A percentile compares a stretch with the other conserved stretches of the same genome.
Evolutionary conservation across 2,329 filamentous ascomycete genomes (phyloP).

Genomic region (Aspergillus novofumigatus): DNA sequence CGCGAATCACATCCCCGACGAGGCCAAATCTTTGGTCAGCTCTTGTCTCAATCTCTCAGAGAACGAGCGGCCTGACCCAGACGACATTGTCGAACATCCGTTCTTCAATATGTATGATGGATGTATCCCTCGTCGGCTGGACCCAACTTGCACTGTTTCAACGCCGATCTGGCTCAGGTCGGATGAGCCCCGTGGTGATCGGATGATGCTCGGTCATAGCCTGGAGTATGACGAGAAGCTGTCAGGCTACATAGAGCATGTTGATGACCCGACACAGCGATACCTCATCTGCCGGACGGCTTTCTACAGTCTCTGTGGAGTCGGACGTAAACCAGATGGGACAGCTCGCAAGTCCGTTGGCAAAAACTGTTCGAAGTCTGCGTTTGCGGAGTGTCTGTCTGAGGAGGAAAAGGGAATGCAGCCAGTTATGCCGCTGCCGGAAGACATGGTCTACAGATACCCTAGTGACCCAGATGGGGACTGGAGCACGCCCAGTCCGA

Average conservation of each 20-base stretch:
- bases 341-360: constrained; percentile 40
- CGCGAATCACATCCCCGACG: constrained; percentile 45
- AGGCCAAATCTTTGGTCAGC: constrained; percentile 47
- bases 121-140: constrained; percentile 43
- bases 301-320: constrained; percentile 44
- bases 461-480: constrained; percentile 39
- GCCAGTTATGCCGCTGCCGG: constrained; percentile 43
- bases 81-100: constrained; percentile 47
- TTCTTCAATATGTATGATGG: constrained; percentile 50
- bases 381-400: constrained; percentile 43
- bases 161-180: constrained; percentile 43
- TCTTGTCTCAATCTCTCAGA: constrained; percentile 46
- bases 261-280: constrained; percentile 33
- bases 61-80: constrained; percentile 46
- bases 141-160: constrained; percentile 34
- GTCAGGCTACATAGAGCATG: constrained; percentile 30
- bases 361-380: constrained; percentile 43
- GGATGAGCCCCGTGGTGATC: constrained; percentile 45
- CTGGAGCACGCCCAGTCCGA: constrained; percentile 33
- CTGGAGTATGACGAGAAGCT: constrained; percentile 41
- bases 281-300: constrained; percentile 39
- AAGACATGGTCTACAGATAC: constrained; percentile 44
- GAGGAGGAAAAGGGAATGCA: constrained; percentile 45
- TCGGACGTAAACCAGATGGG: constrained; percentile 41
- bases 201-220: constrained; percentile 40